Conservation (phyloP, 2,329 filamentous ascomycete genomes). For the Drechslerella coelobrocha region DNA sequence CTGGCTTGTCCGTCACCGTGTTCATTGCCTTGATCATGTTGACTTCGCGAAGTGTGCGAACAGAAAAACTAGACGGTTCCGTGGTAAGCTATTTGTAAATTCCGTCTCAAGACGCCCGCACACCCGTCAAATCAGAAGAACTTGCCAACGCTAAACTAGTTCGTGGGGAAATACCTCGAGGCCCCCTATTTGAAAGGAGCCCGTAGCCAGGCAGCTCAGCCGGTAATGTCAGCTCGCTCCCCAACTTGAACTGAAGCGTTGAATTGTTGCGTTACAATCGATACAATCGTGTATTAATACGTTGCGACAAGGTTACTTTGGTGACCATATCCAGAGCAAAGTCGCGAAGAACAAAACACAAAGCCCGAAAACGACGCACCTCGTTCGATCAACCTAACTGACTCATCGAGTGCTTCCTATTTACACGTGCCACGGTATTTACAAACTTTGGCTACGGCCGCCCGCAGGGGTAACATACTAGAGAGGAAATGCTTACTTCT, state of each 20-base stretch:
- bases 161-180: slow-evolving; percentile 18
- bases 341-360: too few relatives aligned
- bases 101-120: background rate
- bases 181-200: slow-evolving; percentile 1
- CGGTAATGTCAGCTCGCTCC: slow-evolving; percentile 8
- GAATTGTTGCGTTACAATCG: background rate
- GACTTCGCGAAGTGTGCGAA: slow-evolving; percentile 54
- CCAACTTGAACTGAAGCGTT: background rate
- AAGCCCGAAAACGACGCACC: too few relatives aligned
- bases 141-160: slow-evolving; percentile 8
- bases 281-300: too few relatives aligned
- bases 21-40: slow-evolving; percentile 58
- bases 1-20: slow-evolving; percentile 58
- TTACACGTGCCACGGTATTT: too few relatives aligned
- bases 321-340: too few relatives aligned
- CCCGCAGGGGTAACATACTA: too few relatives aligned
- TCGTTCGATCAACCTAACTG: too few relatives aligned
- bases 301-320: too few relatives aligned
- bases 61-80: background rate
- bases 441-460: too few relatives aligned
- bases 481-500: too few relatives aligned
- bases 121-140: background rate
- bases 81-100: background rate
- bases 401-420: too few relatives aligned
- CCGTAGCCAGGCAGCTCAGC: slow-evolving; percentile 16